Conservation (phyloP, 176 grass and related monocot genomes). For the Cymbopogon citratus region DNA sequence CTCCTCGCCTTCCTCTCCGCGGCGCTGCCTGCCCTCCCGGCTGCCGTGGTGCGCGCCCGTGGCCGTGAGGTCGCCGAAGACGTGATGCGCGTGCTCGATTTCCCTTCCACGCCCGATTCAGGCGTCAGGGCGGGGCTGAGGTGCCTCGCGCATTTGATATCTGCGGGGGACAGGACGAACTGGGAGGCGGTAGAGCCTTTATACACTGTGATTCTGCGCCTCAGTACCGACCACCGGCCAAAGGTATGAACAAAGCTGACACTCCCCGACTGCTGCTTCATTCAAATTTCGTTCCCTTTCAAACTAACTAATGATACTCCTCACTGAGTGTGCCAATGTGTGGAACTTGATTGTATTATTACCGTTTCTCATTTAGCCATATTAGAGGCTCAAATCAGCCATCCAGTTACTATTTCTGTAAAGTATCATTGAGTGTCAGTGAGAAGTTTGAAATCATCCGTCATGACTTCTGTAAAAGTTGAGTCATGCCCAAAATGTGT, state of each 20-base stretch:
- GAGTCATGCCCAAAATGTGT: neutral
- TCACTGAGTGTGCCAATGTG: neutral
- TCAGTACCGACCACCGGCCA: constrained; percentile 43
- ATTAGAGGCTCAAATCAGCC: neutral
- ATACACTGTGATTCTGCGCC: constrained; percentile 51
- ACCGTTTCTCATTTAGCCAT: neutral
- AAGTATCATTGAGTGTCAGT: neutral
- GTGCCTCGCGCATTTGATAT: constrained; percentile 72
- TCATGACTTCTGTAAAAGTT: neutral
- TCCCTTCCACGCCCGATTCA: constrained; percentile 48
- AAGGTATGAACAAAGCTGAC: constrained; percentile 36
- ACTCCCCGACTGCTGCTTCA: neutral
- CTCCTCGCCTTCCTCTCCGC: constrained; percentile 70
- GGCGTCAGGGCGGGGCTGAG: constrained; percentile 70
- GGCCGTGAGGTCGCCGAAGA: constrained; percentile 49
- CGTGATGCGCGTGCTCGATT: constrained; percentile 55
- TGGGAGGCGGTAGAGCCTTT: constrained; percentile 56
- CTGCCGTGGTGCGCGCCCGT: constrained; percentile 36
- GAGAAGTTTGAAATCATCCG: neutral
- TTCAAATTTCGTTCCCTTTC: neutral
- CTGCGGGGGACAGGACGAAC: constrained; percentile 51
- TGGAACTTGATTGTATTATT: neutral
- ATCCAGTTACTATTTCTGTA: neutral
- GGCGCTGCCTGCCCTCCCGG: constrained; percentile 42
- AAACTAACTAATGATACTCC: neutral